A percentile compares a stretch with the other conserved stretches of the same genome.
Evolutionary conservation across 2,329 filamentous ascomycete genomes (phyloP).

Genomic region (Pestalotiopsis sp.): DNA sequence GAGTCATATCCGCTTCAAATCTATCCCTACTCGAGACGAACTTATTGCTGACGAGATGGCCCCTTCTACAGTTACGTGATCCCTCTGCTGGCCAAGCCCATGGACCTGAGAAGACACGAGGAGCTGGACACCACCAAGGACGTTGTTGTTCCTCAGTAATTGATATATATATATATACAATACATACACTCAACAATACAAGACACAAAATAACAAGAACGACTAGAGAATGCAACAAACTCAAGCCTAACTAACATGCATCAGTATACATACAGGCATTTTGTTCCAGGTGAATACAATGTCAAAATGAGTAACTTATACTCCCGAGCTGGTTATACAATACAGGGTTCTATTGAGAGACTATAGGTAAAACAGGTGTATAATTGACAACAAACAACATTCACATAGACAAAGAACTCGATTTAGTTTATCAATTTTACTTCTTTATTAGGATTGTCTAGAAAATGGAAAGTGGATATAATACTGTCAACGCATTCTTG

Average conservation of each 20-base stretch:
- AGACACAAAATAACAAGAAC: not conserved
- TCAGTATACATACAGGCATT: no score
- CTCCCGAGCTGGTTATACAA: no score
- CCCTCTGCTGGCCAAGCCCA: constrained; percentile 67
- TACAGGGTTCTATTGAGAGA: no score
- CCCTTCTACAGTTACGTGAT: constrained; percentile 56
- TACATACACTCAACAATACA: not conserved
- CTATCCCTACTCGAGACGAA: not conserved
- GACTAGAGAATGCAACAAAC: not conserved
- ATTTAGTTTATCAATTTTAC: constrained; percentile 12
- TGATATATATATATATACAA: no score
- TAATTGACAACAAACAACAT: not conserved
- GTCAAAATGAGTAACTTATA: no score
- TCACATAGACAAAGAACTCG: not conserved
- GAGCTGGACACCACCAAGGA: constrained; percentile 52
- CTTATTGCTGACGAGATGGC: not conserved
- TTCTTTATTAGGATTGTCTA: constrained; percentile 18
- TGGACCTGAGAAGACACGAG: constrained; percentile 70
- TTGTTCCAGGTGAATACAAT: no score
- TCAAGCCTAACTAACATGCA: not conserved
- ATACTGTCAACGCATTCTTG: constrained; percentile 16
- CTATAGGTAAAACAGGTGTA: not conserved
- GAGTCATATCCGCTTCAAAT: not conserved
- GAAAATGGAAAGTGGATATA: constrained; percentile 17
- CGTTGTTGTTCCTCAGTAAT: constrained; percentile 16